Evolutionary conservation across 1,284 basidiomycete genomes (phyloP), one percentile per base, ranked within the genome.

Genomic region (Rhodofomes roseus): DNA sequence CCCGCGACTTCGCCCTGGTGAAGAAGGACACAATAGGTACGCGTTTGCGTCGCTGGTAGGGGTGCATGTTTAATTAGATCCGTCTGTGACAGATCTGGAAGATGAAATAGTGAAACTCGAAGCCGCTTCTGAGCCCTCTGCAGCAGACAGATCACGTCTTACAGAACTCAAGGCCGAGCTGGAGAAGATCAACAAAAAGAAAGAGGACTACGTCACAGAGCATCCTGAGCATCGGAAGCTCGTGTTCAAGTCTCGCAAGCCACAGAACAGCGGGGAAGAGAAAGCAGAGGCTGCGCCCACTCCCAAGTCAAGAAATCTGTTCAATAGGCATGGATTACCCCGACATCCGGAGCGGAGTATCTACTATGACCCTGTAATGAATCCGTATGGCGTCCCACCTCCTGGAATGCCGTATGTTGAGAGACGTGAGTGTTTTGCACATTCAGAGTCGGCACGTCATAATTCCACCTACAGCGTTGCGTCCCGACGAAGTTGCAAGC

Each of bases 381-480:
- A 98, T 71, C 94, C 95, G 7, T 96, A 83, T 71, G 96, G 96
- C 27, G 93, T 95, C n/a, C 87, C 96, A 22, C 96, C 96, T 22
- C 96, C 96, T 9, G 96, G 96, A 8, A 93, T 97, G 95, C 94
- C 93, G 9, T 98, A 98, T 73, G 76, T 85, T 54, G 94, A 98
- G 71, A 80, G 89, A 76, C 81, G 92, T 94, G 66, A 75, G 89
- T 79, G 39, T 27, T 43, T n/a, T 18, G 29, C n/a, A 51, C 11
- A 4, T 6, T 27, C 3, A 25, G 39, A 11, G 16, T 2, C 23
- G 5, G 23, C 16, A 39, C 41, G 51, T 5, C 34, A n/a, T 40
- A 54, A 4, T 12, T 52, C 29, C 16, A 58, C 59, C 52, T 50
- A 22, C 66, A 90, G 88, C 86, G 43, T 74, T 86, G 5, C 71